A percentile compares a stretch with the other conserved stretches of the same genome.
Conservation (phyloP, 495 filamentous ascomycete genomes). For the Cryomyces minteri region DNA sequence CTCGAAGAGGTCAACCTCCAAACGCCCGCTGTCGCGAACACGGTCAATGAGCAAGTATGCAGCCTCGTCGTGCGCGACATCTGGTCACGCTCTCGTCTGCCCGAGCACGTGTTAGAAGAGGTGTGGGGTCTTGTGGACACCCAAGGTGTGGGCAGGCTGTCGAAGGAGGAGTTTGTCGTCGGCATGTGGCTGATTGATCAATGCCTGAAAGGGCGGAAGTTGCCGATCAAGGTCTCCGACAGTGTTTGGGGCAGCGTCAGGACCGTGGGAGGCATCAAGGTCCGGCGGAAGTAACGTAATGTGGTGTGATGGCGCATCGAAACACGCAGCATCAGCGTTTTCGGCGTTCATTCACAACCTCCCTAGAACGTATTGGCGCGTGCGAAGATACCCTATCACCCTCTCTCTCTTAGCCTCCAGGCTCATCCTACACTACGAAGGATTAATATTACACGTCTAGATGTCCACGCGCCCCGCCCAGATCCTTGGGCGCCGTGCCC, state of each 20-base stretch:
- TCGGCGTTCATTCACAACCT: no score
- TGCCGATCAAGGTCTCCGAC: constrained; percentile 56
- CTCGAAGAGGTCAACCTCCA: background rate
- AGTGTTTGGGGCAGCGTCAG: constrained; percentile 81
- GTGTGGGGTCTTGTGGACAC: constrained; percentile 77
- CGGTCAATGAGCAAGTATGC: constrained; percentile 36
- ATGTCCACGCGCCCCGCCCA: background rate
- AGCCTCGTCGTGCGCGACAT: constrained; percentile 72
- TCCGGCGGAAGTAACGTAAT: background rate
- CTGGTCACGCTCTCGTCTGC: constrained; percentile 62
- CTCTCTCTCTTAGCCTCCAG: no score
- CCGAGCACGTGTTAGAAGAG: constrained; percentile 47
- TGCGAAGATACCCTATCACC: no score
- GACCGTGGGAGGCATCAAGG: constrained; percentile 29
- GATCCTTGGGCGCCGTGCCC: background rate
- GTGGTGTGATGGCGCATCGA: no score
- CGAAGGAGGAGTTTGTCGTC: constrained; percentile 76
- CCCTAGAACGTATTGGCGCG: no score
- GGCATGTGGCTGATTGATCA: constrained; percentile 95
- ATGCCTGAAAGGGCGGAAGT: constrained; percentile 68
- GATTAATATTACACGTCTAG: background rate
- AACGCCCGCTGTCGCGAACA: constrained; percentile 6
- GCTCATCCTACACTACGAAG: no score
- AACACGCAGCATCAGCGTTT: no score
- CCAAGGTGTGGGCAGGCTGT: constrained; percentile 36